Evolutionary conservation across 1,284 basidiomycete species (phyloP).

Genomic region (Trichosporon sp.): DNA sequence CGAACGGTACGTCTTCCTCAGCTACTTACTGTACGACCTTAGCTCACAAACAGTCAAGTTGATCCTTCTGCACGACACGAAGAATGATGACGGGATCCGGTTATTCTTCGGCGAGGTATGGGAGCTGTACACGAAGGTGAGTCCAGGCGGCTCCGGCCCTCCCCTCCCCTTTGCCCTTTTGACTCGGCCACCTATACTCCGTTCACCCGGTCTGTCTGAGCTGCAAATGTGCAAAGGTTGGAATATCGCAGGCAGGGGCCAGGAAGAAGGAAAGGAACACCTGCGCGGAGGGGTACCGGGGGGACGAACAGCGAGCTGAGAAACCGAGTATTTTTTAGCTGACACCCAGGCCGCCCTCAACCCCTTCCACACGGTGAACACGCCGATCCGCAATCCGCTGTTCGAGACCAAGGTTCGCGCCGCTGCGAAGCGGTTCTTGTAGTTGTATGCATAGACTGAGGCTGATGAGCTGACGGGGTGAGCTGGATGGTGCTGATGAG

Average conservation of each 20-base stretch:
- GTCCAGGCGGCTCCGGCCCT: slow-evolving; percentile 32
- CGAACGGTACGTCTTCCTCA: slow-evolving; percentile 69
- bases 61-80: slow-evolving; percentile 83
- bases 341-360: slow-evolving; percentile 74
- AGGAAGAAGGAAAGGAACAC: too few species aligned
- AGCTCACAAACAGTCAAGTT: slow-evolving; percentile 64
- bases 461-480: too few species aligned
- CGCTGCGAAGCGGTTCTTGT: slow-evolving; percentile 84
- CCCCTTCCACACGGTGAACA: slow-evolving; percentile 89
- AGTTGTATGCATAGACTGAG: slow-evolving; percentile 32
- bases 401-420: slow-evolving; percentile 81
- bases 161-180: too few species aligned
- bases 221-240: too few species aligned
- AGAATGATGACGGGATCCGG: slow-evolving; percentile 93
- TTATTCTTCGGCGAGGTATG: slow-evolving; percentile 88
- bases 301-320: neutral
- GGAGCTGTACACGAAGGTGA: slow-evolving; percentile 91
- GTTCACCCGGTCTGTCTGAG: too few species aligned
- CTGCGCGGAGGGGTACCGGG: neutral
- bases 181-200: too few species aligned
- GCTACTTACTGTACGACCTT: too few species aligned
- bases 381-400: slow-evolving; percentile 70
- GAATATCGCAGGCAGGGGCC: too few species aligned
- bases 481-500: too few species aligned
- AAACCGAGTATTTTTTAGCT: neutral